Evolutionary conservation across 805 yeast genomes (phyloP), one percentile per base, ranked within the genome.

Genomic region (Candida ovalis): DNA sequence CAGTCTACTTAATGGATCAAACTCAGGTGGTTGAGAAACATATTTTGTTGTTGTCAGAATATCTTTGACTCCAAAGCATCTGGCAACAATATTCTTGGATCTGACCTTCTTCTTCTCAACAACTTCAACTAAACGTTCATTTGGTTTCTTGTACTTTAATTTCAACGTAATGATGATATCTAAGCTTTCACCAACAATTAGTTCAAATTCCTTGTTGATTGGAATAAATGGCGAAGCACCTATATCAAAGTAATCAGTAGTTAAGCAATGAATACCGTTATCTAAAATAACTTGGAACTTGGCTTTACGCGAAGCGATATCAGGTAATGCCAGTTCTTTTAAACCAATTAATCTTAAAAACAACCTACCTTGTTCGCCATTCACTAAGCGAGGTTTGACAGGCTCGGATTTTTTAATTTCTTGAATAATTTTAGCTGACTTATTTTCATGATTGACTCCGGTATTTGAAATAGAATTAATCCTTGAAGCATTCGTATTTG

Each of bases 251-350:
- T 51, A 65, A 23, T 62, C 65, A 0, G 96, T 88, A 33, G 82
- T 77, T 42, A 88, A 77, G 49, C 88, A 78, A 61, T 90, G 95
- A 35, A 81, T 80, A 5, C 96, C 96, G 62, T 90, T 90, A 62
- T 90, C 97, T 46, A 84, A 67, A 4, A 80, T 76, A 18, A 82
- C 54, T 45, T 76, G 73, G 60, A 80, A 75, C 47, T 73, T 70
- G 1, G 80, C 82, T 18, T 75, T 66, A 43, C 75, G 76, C 7
- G 64, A 62, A 19, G 55, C 58, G 27, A 78, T 54, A 19, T 76
- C 80, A 1, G 82, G 77, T 36, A 83, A 60, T n/a, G 64, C 62
- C 22, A 82, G 56, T 27, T 71, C 72, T 46, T 69, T 68, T 40
- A 81, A 61, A 1, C 75, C 75, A 44, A 75, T 66, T 13, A 83